These are phyloP conservation scores for Vicia sativa DNA, from an alignment of 306 rosid genomes.

Conservation along the genomic window DNA sequence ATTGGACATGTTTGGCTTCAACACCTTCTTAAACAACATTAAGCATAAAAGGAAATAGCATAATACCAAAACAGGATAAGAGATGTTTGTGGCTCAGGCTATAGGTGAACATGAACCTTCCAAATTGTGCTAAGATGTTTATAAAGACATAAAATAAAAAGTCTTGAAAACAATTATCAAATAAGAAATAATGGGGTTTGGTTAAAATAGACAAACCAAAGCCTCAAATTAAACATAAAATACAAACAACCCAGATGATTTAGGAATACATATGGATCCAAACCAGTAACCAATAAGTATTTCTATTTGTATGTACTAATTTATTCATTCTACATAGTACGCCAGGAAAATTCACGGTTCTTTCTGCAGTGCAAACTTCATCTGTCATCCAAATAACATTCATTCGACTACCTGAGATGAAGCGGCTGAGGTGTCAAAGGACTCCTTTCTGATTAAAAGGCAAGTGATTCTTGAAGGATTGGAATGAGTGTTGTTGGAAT, in stretches of 20 bases:
- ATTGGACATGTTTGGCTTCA: not conserved
- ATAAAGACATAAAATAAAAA: not conserved
- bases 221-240: conserved; percentile 16
- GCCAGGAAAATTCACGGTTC: conserved; percentile 28
- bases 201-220: conserved; percentile 13
- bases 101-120: conserved; percentile 2
- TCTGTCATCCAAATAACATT: conserved; percentile 21
- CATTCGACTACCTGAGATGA: conserved; percentile 60
- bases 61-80: conserved; percentile 11
- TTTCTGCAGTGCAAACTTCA: conserved; percentile 18
- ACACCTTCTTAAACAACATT: not conserved
- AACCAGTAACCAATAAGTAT: conserved; percentile 28
- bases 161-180: conserved; percentile 12
- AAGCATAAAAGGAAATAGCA: conserved; percentile 14
- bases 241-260: conserved; percentile 17
- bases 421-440: conserved; percentile 66
- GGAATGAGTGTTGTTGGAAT: conserved; percentile 58
- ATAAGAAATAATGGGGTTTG: conserved; percentile 8
- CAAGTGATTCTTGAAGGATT: conserved; percentile 78
- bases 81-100: not conserved
- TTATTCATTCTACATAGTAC: conserved; percentile 42
- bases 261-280: conserved; percentile 31
- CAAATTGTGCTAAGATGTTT: conserved; percentile 2
- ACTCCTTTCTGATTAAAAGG: conserved; percentile 77
- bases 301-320: conserved; percentile 28